phyloP scores from a whole-genome alignment of 129 eudicot species.

The Solidago caesia region DNA sequence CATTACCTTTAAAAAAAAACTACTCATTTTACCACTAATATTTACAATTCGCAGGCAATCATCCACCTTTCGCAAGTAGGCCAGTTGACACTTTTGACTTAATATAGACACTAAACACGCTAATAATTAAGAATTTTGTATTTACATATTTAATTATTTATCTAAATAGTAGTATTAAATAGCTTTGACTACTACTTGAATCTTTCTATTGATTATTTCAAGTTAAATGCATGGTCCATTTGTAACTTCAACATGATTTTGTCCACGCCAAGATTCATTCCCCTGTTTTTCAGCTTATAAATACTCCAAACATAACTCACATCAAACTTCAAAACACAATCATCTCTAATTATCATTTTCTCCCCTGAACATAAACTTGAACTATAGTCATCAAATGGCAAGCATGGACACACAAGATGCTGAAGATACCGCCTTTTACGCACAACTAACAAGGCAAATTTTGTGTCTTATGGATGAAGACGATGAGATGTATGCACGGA shows the following conservation, averaged over 20 bases:
- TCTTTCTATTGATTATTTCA: conserved; percentile 18
- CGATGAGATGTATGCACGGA: conserved; percentile 14
- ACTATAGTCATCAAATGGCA: conserved; percentile 4
- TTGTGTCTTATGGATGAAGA: conserved; percentile 53
- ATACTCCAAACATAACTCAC: conserved; percentile 9
- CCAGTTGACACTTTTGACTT: conserved; percentile 36
- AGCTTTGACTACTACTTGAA: not conserved
- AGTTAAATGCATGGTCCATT: conserved; percentile 20
- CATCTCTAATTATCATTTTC: conserved; percentile 6
- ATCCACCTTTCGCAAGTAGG: conserved; percentile 28
- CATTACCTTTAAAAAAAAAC: too few relatives aligned
- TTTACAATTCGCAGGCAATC: conserved; percentile 26
- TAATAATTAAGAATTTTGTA: not conserved
- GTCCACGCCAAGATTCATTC: conserved; percentile 7
- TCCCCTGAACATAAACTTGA: conserved; percentile 8
- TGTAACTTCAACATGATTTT: conserved; percentile 13
- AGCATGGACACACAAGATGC: conserved; percentile 19
- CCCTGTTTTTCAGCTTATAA: conserved; percentile 15
- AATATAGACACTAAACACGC: conserved; percentile 15
- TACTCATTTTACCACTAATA: not conserved
- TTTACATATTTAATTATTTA: not conserved
- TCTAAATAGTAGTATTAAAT: not conserved
- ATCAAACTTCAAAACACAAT: not conserved
- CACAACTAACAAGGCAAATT: conserved; percentile 56
- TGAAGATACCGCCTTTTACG: conserved; percentile 49